A percentile compares a stretch with the other conserved stretches of the same genome.
Conservation (phyloP, 2,329 filamentous ascomycete species). For the Xylaria sp. region DNA sequence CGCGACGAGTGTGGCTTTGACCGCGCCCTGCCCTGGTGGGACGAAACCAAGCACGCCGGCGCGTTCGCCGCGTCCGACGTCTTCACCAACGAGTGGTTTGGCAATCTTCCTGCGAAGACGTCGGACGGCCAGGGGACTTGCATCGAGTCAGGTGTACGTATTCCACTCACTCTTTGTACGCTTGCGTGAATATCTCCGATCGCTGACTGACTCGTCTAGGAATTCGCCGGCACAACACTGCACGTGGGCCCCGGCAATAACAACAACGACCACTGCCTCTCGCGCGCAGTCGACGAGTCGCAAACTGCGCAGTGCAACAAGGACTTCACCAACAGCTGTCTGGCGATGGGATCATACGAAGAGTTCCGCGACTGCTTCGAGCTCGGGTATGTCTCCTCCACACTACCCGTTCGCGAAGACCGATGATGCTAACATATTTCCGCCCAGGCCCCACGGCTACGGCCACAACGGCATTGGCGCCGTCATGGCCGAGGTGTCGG, state of each 20-base stretch:
- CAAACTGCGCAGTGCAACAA: slow-evolving; percentile 40
- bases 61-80: slow-evolving; percentile 41
- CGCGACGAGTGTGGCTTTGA: slow-evolving; percentile 47
- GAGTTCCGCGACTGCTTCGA: slow-evolving; percentile 43
- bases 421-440: slow-evolving; percentile 22
- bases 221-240: slow-evolving; percentile 37
- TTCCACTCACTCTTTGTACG: background rate
- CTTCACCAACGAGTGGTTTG: slow-evolving; percentile 41
- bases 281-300: slow-evolving; percentile 42
- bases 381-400: slow-evolving; percentile 39
- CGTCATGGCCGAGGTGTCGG: slow-evolving; percentile 44
- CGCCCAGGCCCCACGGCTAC: slow-evolving; percentile 44
- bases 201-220: slow-evolving; percentile 32
- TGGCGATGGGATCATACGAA: slow-evolving; percentile 38
- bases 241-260: slow-evolving; percentile 41
- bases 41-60: slow-evolving; percentile 46
- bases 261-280: slow-evolving; percentile 41
- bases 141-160: slow-evolving; percentile 41
- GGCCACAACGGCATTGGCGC: slow-evolving; percentile 46
- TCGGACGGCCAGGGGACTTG: slow-evolving; percentile 41
- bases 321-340: slow-evolving; percentile 42
- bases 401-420: background rate
- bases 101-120: slow-evolving; percentile 36
- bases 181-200: background rate
- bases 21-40: slow-evolving; percentile 48